Percentiles rank a stretch among this genome's conserved stretches.
Conservation (phyloP, 805 yeast species). For the Saturnispora kantuleensis region DNA sequence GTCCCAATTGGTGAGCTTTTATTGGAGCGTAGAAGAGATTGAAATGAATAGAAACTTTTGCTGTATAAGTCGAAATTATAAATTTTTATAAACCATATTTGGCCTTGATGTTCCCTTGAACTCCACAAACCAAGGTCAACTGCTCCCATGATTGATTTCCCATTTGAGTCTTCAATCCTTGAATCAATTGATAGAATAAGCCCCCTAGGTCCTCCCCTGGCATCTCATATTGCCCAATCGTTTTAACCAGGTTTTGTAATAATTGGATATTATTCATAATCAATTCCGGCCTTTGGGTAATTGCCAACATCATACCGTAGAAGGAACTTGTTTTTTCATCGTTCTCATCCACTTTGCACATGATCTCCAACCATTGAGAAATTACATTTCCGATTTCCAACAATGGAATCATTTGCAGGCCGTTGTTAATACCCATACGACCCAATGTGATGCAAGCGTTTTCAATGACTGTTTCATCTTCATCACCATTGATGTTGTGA, state of each 20-base stretch:
- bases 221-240: slow-evolving; percentile 45
- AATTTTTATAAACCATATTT: slow-evolving; percentile 21
- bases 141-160: slow-evolving; percentile 29
- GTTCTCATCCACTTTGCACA: slow-evolving; percentile 61
- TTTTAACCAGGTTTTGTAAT: slow-evolving; percentile 44
- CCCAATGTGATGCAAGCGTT: slow-evolving; percentile 89
- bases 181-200: slow-evolving; percentile 35
- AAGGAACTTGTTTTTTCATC: slow-evolving; percentile 85
- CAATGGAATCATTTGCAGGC: slow-evolving; percentile 30
- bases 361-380: slow-evolving; percentile 60
- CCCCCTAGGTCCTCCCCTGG: slow-evolving; percentile 39
- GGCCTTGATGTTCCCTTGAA: slow-evolving; percentile 18
- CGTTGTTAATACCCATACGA: slow-evolving; percentile 58
- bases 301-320: slow-evolving; percentile 67
- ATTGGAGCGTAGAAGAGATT: slow-evolving; percentile 43
- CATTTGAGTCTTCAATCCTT: slow-evolving; percentile 36
- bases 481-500: slow-evolving; percentile 33
- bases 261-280: slow-evolving; percentile 34
- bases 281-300: slow-evolving; percentile 61
- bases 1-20: slow-evolving; percentile 51
- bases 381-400: slow-evolving; percentile 34
- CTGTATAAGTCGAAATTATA: background rate
- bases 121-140: slow-evolving; percentile 1
- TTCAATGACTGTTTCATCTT: slow-evolving; percentile 61
- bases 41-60: background rate